Evolutionary conservation across 192 early-diverging fungal species (phyloP).

Genomic region (Diversispora epigaea): DNA sequence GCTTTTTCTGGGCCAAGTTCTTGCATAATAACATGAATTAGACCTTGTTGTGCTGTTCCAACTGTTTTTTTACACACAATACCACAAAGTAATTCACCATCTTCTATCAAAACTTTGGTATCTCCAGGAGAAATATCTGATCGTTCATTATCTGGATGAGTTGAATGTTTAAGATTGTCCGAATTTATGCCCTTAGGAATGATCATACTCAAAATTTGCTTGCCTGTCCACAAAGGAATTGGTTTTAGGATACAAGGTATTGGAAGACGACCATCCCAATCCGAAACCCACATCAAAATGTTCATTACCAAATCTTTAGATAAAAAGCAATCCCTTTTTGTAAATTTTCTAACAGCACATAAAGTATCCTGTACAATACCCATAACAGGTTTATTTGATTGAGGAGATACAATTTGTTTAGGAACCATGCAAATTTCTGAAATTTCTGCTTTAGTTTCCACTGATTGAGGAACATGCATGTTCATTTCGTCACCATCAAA

Average conservation of each 20-base stretch:
- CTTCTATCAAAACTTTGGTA: slow-evolving; percentile 85
- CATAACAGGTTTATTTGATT: slow-evolving; percentile 98
- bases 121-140: slow-evolving; percentile 84
- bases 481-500: slow-evolving; percentile 99
- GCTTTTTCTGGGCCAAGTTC: slow-evolving; percentile 87
- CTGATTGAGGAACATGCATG: slow-evolving; percentile 96
- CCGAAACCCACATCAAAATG: slow-evolving; percentile 92
- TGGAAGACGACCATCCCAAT: slow-evolving; percentile 94
- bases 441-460: slow-evolving; percentile 94
- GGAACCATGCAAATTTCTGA: slow-evolving; percentile 98
- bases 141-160: slow-evolving; percentile 77
- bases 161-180: slow-evolving; percentile 63
- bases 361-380: slow-evolving; percentile 99
- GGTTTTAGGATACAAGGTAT: slow-evolving; percentile 95
- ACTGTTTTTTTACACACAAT: slow-evolving; percentile 96
- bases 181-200: slow-evolving; percentile 94
- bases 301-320: slow-evolving; percentile 90
- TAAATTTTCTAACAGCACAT: slow-evolving; percentile 94
- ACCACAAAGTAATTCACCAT: slow-evolving; percentile 90
- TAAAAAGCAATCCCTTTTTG: slow-evolving; percentile 89
- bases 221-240: slow-evolving; percentile 96
- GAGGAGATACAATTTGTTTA: slow-evolving; percentile 93
- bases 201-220: slow-evolving; percentile 93
- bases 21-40: slow-evolving; percentile 94
- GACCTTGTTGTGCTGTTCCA: slow-evolving; percentile 78